phyloP scores from a whole-genome alignment of 1,284 basidiomycete species.

The Cutaneotrichosporon spelunceum region DNA sequence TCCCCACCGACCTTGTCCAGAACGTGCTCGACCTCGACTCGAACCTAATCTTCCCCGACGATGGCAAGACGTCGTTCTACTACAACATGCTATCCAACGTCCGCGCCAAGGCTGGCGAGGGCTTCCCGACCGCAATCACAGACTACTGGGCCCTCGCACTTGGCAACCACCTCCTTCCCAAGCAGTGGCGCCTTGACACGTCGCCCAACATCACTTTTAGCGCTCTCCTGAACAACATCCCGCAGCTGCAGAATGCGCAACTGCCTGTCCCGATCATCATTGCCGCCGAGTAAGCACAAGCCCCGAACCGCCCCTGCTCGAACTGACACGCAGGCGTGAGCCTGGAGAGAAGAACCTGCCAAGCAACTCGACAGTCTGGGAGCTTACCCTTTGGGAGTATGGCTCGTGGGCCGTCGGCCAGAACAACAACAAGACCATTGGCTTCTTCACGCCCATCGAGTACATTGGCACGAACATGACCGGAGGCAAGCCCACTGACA shows the following conservation, averaged over 20 bases:
- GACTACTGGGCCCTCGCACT: conserved; percentile 50
- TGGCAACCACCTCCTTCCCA: conserved; percentile 46
- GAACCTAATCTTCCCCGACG: conserved; percentile 66
- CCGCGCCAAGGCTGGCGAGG: conserved; percentile 40
- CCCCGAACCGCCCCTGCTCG: not conserved
- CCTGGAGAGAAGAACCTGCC: conserved; percentile 48
- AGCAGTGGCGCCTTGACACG: conserved; percentile 39
- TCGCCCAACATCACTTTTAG: conserved; percentile 48
- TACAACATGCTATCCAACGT: conserved; percentile 53
- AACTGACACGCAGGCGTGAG: conserved; percentile 44
- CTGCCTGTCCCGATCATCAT: conserved; percentile 54
- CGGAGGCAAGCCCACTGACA: conserved; percentile 41
- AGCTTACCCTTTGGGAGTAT: conserved; percentile 55
- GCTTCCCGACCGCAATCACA: conserved; percentile 49
- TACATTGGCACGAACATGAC: conserved; percentile 47
- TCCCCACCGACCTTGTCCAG: conserved; percentile 40
- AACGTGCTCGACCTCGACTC: conserved; percentile 52
- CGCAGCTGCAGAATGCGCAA: conserved; percentile 29
- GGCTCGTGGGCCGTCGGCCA: conserved; percentile 54
- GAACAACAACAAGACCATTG: conserved; percentile 31
- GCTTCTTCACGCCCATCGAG: conserved; percentile 48
- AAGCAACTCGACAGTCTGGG: conserved; percentile 53
- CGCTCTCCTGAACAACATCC: conserved; percentile 28
- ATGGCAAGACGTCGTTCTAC: conserved; percentile 57
- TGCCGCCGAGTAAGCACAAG: conserved; percentile 49